phyloP scores from a whole-genome alignment of 2,329 filamentous ascomycete species.

The Fonsecaea erecta region DNA sequence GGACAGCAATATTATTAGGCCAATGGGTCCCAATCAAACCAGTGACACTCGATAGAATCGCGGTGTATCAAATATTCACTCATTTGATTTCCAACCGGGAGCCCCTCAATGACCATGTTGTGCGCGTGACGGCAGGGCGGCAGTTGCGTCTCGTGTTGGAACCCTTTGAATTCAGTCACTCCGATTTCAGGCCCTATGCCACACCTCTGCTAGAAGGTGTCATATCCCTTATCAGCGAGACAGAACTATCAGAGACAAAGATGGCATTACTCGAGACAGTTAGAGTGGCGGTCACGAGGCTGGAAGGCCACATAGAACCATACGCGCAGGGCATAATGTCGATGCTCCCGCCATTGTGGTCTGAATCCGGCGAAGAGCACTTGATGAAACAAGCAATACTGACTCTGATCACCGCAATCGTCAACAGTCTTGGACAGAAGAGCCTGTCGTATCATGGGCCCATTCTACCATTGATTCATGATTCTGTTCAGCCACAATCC shows the following conservation, averaged over 20 bases:
- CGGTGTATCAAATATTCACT: slow-evolving; percentile 87
- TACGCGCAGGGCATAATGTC: slow-evolving; percentile 78
- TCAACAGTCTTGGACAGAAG: slow-evolving; percentile 79
- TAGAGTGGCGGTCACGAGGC: slow-evolving; percentile 75
- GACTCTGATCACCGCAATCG: slow-evolving; percentile 79
- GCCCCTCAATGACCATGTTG: slow-evolving; percentile 83
- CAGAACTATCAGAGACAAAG: slow-evolving; percentile 84
- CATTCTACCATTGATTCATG: slow-evolving; percentile 80
- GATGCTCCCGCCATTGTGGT: slow-evolving; percentile 81
- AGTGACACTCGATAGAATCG: slow-evolving; percentile 65
- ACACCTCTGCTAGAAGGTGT: slow-evolving; percentile 72
- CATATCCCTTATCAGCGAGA: slow-evolving; percentile 76
- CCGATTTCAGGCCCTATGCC: slow-evolving; percentile 77
- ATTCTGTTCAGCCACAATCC: slow-evolving; percentile 76
- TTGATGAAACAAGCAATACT: slow-evolving; percentile 94
- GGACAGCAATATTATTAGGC: slow-evolving; percentile 85
- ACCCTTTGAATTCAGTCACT: slow-evolving; percentile 78
- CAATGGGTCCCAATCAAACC: slow-evolving; percentile 87
- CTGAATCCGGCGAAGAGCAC: slow-evolving; percentile 80
- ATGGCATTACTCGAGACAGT: slow-evolving; percentile 88
- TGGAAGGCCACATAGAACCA: slow-evolving; percentile 72
- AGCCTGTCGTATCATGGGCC: slow-evolving; percentile 78
- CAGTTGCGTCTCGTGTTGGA: slow-evolving; percentile 81
- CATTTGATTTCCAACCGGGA: slow-evolving; percentile 81
- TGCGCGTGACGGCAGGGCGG: slow-evolving; percentile 85